These are phyloP conservation scores for Populus ilicifolia DNA, from an alignment of 345 rosid genomes.

Conservation along the genomic window DNA sequence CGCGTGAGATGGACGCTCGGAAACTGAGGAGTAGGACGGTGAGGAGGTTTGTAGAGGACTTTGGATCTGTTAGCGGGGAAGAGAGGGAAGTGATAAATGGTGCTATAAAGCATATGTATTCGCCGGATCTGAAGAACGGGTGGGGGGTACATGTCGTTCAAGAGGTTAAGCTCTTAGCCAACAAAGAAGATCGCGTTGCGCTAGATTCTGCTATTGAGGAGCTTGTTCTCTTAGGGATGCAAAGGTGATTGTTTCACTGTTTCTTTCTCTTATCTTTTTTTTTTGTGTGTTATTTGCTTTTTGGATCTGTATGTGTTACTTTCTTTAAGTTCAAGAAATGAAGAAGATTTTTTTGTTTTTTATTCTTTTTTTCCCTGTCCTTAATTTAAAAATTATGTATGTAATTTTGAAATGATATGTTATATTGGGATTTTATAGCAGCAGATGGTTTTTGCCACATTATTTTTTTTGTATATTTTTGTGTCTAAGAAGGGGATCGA, in stretches of 20 bases:
- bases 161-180: conserved; percentile 79
- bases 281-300: not conserved
- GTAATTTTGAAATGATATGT: not conserved
- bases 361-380: not conserved
- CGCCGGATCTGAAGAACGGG: conserved; percentile 96
- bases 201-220: conserved; percentile 77
- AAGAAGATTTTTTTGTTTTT: not conserved
- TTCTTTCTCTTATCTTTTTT: not conserved
- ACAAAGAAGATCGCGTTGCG: conserved; percentile 59
- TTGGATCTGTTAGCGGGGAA: conserved; percentile 53
- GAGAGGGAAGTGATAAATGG: conserved; percentile 46
- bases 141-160: conserved; percentile 98
- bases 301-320: not conserved
- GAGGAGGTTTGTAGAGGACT: conserved; percentile 60
- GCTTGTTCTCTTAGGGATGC: conserved; percentile 85
- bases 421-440: not conserved
- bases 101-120: conserved; percentile 78
- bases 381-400: not conserved
- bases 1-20: conserved; percentile 72
- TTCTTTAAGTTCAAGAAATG: not conserved
- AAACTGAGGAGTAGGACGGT: conserved; percentile 68
- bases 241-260: conserved; percentile 42
- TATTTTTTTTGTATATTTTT: conserved; percentile 18
- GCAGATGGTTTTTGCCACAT: not conserved
- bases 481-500: not conserved